These are phyloP conservation scores for Alloteropsis semialata DNA, from an alignment of 176 grass and related monocot genomes.

Conservation along the genomic window DNA sequence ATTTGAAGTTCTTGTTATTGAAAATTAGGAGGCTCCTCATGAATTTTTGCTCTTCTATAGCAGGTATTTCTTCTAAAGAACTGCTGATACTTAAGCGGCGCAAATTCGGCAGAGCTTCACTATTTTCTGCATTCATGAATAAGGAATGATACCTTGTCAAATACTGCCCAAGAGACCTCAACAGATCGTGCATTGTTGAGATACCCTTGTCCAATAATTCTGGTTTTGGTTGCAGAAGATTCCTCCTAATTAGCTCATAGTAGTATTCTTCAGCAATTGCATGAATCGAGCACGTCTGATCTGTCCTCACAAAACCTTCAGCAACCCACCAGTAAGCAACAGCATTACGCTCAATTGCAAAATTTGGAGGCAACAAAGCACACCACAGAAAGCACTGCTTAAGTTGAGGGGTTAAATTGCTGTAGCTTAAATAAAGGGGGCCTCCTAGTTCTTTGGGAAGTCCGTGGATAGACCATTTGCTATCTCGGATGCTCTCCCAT, in stretches of 20 bases:
- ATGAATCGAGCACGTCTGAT: not conserved
- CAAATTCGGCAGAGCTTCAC: not conserved
- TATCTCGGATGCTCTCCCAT: slow-evolving; percentile 15
- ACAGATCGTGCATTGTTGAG: slow-evolving; percentile 31
- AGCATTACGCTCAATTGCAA: rapidly evolving
- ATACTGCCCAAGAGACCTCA: slow-evolving; percentile 30
- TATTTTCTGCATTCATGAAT: not conserved
- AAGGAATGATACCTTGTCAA: slow-evolving; percentile 5
- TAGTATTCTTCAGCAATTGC: slow-evolving; percentile 30
- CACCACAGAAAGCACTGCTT: slow-evolving; percentile 53
- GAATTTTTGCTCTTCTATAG: not conserved
- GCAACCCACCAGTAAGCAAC: slow-evolving; percentile 35
- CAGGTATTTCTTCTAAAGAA: not conserved
- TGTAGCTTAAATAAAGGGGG: slow-evolving; percentile 56
- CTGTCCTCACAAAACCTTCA: slow-evolving; percentile 46
- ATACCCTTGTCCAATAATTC: not conserved
- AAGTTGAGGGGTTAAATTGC: slow-evolving; percentile 29
- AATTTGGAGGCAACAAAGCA: slow-evolving; percentile 33
- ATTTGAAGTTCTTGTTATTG: not conserved
- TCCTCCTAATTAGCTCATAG: slow-evolving; percentile 28
- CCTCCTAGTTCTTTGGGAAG: slow-evolving; percentile 21
- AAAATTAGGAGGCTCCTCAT: slow-evolving; percentile 22
- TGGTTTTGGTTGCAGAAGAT: slow-evolving; percentile 16
- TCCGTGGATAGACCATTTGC: slow-evolving; percentile 22
- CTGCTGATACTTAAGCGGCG: not conserved